Percentiles rank a stretch among this genome's conserved stretches.
Evolutionary conservation across 1,284 basidiomycete genomes (phyloP).

Genomic region (Salmacisia buchloeana): DNA sequence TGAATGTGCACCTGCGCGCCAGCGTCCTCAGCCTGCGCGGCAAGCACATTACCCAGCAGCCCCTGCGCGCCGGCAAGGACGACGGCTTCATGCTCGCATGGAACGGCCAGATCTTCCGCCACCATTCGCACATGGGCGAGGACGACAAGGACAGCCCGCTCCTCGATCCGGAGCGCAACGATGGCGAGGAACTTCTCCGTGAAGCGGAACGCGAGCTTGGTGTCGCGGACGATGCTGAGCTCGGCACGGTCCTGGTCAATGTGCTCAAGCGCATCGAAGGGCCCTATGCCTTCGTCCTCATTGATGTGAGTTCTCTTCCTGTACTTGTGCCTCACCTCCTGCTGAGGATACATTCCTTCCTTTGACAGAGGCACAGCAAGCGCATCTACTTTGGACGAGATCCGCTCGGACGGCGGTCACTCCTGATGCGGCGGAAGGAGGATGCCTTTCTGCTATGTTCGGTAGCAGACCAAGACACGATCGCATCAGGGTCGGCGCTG

Average conservation of each 20-base stretch:
- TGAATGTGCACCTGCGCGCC: too few species aligned
- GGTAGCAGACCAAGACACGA: conserved; percentile 62
- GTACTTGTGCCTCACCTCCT: conserved; percentile 7
- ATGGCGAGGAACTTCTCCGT: conserved; percentile 25
- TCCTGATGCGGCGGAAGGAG: conserved; percentile 60
- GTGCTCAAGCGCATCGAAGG: conserved; percentile 32
- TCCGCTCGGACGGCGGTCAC: conserved; percentile 81
- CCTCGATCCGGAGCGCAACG: conserved; percentile 26
- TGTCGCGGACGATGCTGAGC: not conserved
- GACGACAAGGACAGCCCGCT: conserved; percentile 1
- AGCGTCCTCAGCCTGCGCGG: conserved; percentile 42
- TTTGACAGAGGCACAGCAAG: conserved; percentile 52
- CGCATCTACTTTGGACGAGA: conserved; percentile 76
- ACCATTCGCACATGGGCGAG: not conserved
- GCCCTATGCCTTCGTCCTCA: conserved; percentile 39
- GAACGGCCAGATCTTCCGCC: conserved; percentile 46
- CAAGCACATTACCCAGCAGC: conserved; percentile 25
- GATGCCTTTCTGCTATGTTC: conserved; percentile 61
- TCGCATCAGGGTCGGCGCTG: conserved; percentile 54
- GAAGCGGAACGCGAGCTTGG: not conserved
- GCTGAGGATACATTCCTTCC: conserved; percentile 12
- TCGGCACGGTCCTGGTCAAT: not conserved
- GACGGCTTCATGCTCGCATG: conserved; percentile 26
- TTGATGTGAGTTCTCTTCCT: conserved; percentile 24
- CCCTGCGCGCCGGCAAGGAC: conserved; percentile 19